A percentile compares a stretch with the other conserved stretches of the same genome.
These are phyloP conservation scores for Komagataella kurtzmanii DNA, from an alignment of 805 yeast species.

Conservation along the genomic window DNA sequence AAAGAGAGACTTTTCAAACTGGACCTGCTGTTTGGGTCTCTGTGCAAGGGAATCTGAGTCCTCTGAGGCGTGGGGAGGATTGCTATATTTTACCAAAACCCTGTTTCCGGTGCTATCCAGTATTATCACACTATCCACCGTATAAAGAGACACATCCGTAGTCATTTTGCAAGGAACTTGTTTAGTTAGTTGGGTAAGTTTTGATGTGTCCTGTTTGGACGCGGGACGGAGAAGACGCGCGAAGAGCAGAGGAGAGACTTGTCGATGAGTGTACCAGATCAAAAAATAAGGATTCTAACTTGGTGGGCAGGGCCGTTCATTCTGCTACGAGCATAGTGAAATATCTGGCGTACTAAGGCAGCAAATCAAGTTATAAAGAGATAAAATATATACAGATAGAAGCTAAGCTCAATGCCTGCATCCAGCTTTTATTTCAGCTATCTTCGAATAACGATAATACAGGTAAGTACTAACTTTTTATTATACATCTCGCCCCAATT, in stretches of 20 bases:
- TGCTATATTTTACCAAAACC: slow-evolving; percentile 75
- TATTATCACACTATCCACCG: slow-evolving; percentile 69
- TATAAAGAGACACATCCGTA: slow-evolving; percentile 45
- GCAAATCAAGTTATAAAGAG: not conserved
- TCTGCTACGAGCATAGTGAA: not conserved
- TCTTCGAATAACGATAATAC: slow-evolving; percentile 35
- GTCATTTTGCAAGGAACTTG: slow-evolving; percentile 7
- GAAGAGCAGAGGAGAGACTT: not conserved
- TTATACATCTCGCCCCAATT: not conserved
- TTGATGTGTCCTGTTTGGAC: not conserved
- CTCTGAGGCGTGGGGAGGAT: slow-evolving; percentile 37
- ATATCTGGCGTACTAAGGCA: not conserved
- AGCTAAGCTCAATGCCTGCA: not conserved
- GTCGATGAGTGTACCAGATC: not conserved
- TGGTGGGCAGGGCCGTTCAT: not conserved
- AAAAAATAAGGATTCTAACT: not conserved
- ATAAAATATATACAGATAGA: not conserved
- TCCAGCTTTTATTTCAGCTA: slow-evolving; percentile 32
- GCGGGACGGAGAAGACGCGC: not conserved
- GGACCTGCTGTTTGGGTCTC: slow-evolving; percentile 42
- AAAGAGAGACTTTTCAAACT: slow-evolving; percentile 64
- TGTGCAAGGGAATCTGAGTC: slow-evolving; percentile 18
- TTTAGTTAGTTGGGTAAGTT: not conserved
- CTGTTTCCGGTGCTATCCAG: slow-evolving; percentile 75
- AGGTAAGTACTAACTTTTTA: slow-evolving; percentile 13